These are phyloP conservation scores for Fraxinus cuspidata DNA, from an alignment of 257 asterid genomes.

Conservation along the genomic window DNA sequence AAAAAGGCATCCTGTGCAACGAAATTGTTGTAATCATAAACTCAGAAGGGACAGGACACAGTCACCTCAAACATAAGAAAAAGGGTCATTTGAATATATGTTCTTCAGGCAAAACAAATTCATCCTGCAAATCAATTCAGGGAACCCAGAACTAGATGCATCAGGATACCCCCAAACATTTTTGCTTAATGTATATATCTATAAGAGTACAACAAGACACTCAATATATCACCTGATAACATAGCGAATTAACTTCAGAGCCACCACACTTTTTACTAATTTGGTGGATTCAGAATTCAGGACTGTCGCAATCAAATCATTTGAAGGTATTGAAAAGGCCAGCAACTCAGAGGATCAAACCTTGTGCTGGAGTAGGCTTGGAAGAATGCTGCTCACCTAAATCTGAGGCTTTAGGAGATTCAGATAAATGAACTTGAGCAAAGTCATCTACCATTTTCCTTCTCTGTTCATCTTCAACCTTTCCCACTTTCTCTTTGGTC, in stretches of 20 bases:
- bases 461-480: constrained; percentile 76
- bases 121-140: constrained; percentile 29
- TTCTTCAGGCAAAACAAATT: constrained; percentile 17
- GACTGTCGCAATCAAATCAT: constrained; percentile 22
- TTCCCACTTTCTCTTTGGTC: constrained; percentile 79
- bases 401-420: constrained; percentile 69
- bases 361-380: constrained; percentile 64
- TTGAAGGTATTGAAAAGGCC: constrained; percentile 18
- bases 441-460: constrained; percentile 84
- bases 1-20: background rate
- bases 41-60: background rate
- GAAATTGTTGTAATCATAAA: background rate
- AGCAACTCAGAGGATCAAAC: constrained; percentile 59
- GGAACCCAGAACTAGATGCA: constrained; percentile 20
- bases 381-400: constrained; percentile 54
- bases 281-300: constrained; percentile 19
- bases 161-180: constrained; percentile 15
- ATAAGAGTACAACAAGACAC: constrained; percentile 27
- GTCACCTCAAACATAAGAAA: background rate
- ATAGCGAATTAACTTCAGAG: constrained; percentile 36
- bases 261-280: constrained; percentile 24
- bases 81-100: background rate
- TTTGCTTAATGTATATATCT: constrained; percentile 19
- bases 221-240: constrained; percentile 28
- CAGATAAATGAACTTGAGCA: constrained; percentile 77